A percentile compares a stretch with the other conserved stretches of the same genome.
Evolutionary conservation across 2,329 filamentous ascomycete genomes (phyloP).

Genomic region (Venturiaceae sp.): DNA sequence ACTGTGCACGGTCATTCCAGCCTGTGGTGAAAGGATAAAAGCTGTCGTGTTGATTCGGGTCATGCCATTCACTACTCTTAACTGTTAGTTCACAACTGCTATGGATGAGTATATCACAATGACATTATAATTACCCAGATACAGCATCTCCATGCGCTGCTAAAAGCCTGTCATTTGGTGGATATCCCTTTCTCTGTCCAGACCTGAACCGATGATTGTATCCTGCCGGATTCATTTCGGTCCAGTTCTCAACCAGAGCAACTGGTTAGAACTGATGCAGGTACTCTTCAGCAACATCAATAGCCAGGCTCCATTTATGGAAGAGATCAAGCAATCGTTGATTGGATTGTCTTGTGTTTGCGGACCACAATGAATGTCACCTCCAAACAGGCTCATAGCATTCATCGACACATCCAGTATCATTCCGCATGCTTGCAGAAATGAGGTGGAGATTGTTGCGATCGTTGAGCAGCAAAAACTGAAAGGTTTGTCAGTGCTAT

Average conservation of each 20-base stretch:
- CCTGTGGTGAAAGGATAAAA: neutral
- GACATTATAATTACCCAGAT: too few species aligned
- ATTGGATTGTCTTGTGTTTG: neutral
- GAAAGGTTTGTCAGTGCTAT: too few species aligned
- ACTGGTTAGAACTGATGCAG: too few species aligned
- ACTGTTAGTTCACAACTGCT: neutral
- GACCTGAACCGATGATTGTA: too few species aligned
- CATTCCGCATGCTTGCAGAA: neutral
- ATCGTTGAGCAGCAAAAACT: too few species aligned
- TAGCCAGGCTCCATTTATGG: neutral
- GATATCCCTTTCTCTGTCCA: too few species aligned
- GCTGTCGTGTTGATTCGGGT: neutral
- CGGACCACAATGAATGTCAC: neutral
- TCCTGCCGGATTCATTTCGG: too few species aligned
- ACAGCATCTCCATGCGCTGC: too few species aligned
- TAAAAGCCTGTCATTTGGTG: too few species aligned
- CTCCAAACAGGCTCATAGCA: neutral
- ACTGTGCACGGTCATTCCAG: neutral
- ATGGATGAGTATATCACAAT: too few species aligned
- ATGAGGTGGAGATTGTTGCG: neutral
- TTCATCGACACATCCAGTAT: neutral
- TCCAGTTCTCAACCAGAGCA: too few species aligned
- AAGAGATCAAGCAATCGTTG: neutral
- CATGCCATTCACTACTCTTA: neutral
- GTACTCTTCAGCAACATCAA: neutral